phyloP scores from a whole-genome alignment of 2,329 filamentous ascomycete species.

The Sordariomycetes sp. region DNA sequence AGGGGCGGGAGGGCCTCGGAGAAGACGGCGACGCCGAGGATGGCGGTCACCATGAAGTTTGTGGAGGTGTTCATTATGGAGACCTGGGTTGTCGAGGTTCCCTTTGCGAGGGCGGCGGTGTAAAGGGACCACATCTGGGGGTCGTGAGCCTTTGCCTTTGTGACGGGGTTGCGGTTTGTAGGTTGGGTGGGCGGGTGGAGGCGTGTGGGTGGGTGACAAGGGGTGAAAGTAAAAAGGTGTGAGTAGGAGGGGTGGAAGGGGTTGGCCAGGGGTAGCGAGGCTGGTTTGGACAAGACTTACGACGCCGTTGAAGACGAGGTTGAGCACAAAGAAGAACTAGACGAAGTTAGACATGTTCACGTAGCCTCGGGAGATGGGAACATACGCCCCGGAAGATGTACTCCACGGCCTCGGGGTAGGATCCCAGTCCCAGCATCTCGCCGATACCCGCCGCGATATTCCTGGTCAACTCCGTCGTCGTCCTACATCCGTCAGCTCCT shows the following conservation, averaged over 20 bases:
- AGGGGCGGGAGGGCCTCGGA: conserved; percentile 55
- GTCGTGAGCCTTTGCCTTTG: too few species aligned
- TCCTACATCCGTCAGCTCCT: conserved; percentile 20
- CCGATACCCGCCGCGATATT: conserved; percentile 31
- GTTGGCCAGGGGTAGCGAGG: conserved; percentile 4
- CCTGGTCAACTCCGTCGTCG: conserved; percentile 41
- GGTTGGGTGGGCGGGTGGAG: too few species aligned
- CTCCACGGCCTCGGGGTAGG: conserved; percentile 29
- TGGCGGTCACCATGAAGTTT: conserved; percentile 68
- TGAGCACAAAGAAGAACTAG: conserved; percentile 50
- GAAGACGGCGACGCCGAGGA: conserved; percentile 60
- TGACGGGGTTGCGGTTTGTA: too few species aligned
- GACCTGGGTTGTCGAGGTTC: conserved; percentile 65
- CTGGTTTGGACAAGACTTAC: conserved; percentile 25
- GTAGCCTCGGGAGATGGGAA: conserved; percentile 3
- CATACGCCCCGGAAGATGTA: conserved; percentile 34
- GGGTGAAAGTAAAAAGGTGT: background rate
- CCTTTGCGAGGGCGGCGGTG: conserved; percentile 61
- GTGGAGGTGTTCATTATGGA: conserved; percentile 71
- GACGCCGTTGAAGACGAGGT: conserved; percentile 60
- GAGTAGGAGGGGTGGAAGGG: background rate
- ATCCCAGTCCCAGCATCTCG: conserved; percentile 25
- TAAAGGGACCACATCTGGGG: conserved; percentile 69
- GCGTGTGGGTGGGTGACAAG: background rate
- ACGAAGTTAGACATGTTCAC: background rate